Evolutionary conservation across 345 rosid genomes (phyloP).

Genomic region (Citrus reticulata): DNA sequence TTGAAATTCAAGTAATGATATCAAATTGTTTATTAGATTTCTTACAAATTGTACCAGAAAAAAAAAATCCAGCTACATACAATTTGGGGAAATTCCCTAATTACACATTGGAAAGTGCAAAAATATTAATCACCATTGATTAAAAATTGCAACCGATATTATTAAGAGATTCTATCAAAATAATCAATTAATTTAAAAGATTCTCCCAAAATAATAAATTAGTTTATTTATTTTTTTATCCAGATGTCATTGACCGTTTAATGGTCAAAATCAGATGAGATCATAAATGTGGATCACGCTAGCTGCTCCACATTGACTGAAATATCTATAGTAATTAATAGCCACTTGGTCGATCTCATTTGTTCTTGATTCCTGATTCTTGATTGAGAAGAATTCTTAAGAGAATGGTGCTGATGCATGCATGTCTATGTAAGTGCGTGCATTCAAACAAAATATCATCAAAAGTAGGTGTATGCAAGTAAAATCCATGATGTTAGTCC

Average conservation of each 20-base stretch:
- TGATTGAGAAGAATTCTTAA: background rate
- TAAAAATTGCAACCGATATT: background rate
- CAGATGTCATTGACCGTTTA: background rate
- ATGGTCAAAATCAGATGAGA: background rate
- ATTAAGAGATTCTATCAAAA: background rate
- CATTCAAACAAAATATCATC: background rate
- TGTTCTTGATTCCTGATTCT: background rate
- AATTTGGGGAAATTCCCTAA: background rate
- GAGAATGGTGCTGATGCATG: background rate
- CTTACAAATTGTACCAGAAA: no score
- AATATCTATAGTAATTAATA: background rate
- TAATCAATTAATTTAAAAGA: background rate
- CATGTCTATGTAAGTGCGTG: background rate
- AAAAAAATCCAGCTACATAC: no score
- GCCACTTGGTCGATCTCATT: background rate
- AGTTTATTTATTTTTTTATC: background rate
- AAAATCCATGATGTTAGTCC: no score
- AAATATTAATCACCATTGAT: background rate
- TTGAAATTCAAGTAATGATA: background rate
- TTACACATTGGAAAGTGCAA: conserved; percentile 29
- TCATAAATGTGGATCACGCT: background rate
- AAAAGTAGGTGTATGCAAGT: no score
- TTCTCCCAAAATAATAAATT: background rate
- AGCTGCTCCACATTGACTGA: background rate
- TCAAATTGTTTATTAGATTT: background rate